Base-by-base conservation (phyloP, 352 stramenopile genomes). In the Phytophthora nicotianae region DNA sequence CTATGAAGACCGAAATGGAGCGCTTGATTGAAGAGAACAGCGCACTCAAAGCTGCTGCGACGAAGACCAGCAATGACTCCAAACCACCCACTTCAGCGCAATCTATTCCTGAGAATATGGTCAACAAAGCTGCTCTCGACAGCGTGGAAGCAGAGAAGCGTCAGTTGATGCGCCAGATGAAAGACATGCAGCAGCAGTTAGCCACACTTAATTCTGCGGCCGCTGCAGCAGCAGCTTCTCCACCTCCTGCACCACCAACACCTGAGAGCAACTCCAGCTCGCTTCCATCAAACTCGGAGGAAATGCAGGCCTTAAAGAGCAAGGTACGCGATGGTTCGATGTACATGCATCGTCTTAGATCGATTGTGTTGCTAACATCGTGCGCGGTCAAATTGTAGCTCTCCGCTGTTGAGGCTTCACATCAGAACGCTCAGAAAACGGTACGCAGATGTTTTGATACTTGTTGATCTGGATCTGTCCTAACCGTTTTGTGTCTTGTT, bases 1-100 rank as follows among this genome's bases (percentile, higher is more conserved):
- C 74, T 4, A 89, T 93, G 74, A 90, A 91, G 61, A 62, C 77
- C 1, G 82, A 93, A 43, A 88, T 93, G 58, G 78, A 90, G 42
- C 75, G 77, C 2, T 80, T 90, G 37, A 71, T 85, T 33, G 79
- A 88, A 17, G 82, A 93, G 32, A 93, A 93, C 57, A 86, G 79
- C 52, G 20, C 58, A 16, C 64, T 93, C 0, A 70, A 76, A 50
- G 65, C 62, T 24, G 49, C 46, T 27, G 40, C 54, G 32, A 51
- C 50, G 9, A 62, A 65, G 24, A 5, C 37, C 10, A 54, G 21
- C 26, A 72, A 32, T 5, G 49, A 62, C 11, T 42, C 21, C 1
- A 65, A 69, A 14, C 13, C 54, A 0, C 24, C 59, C 17, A 3
- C 50, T n/a, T 43, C 35, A 16, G 32, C 10, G 14, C 27, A 48